Evolutionary conservation across 306 rosid genomes (phyloP).

Genomic region (Glycine soja): DNA sequence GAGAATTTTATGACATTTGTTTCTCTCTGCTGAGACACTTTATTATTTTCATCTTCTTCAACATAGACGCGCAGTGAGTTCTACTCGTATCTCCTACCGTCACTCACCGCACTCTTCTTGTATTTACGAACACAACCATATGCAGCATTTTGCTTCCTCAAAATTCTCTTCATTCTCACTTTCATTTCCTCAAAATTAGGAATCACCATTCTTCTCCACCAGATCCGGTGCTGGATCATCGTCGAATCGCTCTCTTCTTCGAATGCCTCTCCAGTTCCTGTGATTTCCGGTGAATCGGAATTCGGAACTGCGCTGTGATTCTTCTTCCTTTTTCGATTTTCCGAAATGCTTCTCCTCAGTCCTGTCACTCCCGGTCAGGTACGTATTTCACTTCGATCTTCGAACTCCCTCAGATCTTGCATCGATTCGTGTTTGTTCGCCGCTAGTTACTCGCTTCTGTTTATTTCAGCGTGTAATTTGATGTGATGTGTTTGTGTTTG

Average conservation of each 20-base stretch:
- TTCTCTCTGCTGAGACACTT: background rate
- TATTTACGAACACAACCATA: conserved; percentile 8
- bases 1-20: too few relatives aligned
- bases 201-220: conserved; percentile 9
- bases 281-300: conserved; percentile 40
- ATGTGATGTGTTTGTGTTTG: background rate
- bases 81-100: background rate
- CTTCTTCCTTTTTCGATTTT: conserved; percentile 25
- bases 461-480: background rate
- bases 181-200: conserved; percentile 34
- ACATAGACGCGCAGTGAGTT: background rate
- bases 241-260: conserved; percentile 40
- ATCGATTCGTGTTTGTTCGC: conserved; percentile 16
- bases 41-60: background rate
- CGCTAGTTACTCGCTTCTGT: background rate
- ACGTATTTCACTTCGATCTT: conserved; percentile 36
- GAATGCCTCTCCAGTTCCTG: conserved; percentile 40
- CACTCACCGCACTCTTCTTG: background rate
- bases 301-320: conserved; percentile 20
- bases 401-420: conserved; percentile 52
- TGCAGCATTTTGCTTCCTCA: background rate
- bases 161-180: background rate
- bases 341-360: conserved; percentile 62
- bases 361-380: conserved; percentile 93
- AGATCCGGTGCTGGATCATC: conserved; percentile 50